These are phyloP conservation scores for Scheffersomyces segobiensis DNA, from an alignment of 1,139 yeast genomes.

Conservation along the genomic window DNA sequence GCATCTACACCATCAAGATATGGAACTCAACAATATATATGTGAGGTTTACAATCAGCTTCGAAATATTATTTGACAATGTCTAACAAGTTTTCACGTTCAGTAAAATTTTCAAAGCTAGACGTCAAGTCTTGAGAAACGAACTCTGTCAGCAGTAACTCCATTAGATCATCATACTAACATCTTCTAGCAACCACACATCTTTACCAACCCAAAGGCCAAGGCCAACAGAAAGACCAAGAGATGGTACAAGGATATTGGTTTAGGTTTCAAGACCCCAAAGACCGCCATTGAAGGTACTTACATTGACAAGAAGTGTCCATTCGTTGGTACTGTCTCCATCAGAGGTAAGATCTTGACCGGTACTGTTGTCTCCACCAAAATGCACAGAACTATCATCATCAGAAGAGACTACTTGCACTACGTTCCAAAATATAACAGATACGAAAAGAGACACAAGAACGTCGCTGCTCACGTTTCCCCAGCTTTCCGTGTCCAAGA, in stretches of 20 bases:
- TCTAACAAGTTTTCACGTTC: background rate
- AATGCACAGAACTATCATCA: slow-evolving; percentile 99
- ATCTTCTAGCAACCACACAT: slow-evolving; percentile 92
- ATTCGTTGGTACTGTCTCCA: slow-evolving; percentile 93
- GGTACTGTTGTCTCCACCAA: slow-evolving; percentile 99
- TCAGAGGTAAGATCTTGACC: slow-evolving; percentile 99
- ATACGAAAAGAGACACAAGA: slow-evolving; percentile 99
- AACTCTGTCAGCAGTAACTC: background rate
- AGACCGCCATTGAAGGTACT: slow-evolving; percentile 95
- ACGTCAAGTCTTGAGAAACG: background rate
- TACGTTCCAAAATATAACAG: slow-evolving; percentile 99
- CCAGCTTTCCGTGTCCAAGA: slow-evolving; percentile 99
- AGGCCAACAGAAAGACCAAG: slow-evolving; percentile 98
- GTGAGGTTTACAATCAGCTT: background rate
- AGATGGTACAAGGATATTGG: slow-evolving; percentile 99
- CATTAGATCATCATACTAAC: slow-evolving; percentile 29
- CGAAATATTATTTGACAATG: background rate
- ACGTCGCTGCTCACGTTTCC: slow-evolving; percentile 98
- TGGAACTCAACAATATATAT: background rate
- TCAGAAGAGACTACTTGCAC: slow-evolving; percentile 99
- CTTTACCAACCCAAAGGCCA: slow-evolving; percentile 99
- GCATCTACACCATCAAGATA: background rate
- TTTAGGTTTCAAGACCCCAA: slow-evolving; percentile 99
- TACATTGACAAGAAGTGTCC: slow-evolving; percentile 99
- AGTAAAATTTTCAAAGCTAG: background rate